Conservation (phyloP, 78 protist genomes). For the Planoprotostelium fungivorum region DNA sequence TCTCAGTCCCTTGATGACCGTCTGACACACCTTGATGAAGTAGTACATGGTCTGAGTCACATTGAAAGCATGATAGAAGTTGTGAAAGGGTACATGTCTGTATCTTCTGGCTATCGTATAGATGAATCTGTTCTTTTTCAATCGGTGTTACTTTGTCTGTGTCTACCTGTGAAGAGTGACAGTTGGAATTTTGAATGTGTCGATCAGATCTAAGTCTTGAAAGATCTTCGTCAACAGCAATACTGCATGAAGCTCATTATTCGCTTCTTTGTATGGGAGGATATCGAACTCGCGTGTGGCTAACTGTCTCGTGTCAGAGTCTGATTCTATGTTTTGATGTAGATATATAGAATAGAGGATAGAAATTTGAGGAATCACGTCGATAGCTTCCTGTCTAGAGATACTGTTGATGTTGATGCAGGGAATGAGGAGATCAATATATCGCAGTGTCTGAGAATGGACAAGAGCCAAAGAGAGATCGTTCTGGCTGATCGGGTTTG, state of each 20-base stretch:
- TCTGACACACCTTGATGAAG: background rate
- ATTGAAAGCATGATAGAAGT: conserved; percentile 32
- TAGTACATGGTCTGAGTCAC: conserved; percentile 24
- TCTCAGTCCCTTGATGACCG: too few relatives aligned
- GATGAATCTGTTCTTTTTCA: background rate
- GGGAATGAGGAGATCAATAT: background rate
- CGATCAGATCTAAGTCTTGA: background rate
- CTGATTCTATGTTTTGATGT: background rate
- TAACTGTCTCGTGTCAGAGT: too few relatives aligned
- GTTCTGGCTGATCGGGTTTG: too few relatives aligned
- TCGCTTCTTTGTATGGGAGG: background rate
- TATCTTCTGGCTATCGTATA: background rate
- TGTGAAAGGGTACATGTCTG: conserved; percentile 21
- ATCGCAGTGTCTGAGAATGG: background rate
- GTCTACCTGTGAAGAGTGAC: background rate
- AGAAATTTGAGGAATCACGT: background rate
- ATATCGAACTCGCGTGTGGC: background rate
- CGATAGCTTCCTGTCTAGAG: background rate
- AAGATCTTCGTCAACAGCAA: background rate
- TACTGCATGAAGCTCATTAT: background rate
- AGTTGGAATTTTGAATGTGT: background rate
- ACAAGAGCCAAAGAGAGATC: background rate
- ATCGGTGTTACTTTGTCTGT: background rate
- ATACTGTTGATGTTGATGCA: background rate
- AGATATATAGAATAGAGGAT: background rate